Percentiles rank a stretch among this genome's conserved stretches.
Evolutionary conservation across 768 basidiomycete genomes (phyloP).

Genomic region (Pluteus cervinus): DNA sequence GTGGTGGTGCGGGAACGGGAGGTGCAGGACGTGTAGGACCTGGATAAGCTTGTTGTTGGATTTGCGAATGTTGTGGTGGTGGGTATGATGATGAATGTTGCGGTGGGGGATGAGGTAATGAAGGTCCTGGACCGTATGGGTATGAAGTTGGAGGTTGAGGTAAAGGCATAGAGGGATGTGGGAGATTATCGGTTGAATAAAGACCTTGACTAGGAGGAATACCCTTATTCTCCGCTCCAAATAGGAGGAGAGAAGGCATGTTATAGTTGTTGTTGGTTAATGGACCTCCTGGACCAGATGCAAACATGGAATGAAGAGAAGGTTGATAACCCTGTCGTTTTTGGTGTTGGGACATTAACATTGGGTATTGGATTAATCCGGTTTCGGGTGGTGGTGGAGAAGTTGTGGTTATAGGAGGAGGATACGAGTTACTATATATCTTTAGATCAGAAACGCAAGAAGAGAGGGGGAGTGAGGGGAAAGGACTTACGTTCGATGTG

Average conservation of each 20-base stretch:
- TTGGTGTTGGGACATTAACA: slow-evolving; percentile 78
- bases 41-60: slow-evolving; percentile 13
- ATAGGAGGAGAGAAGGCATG: slow-evolving; percentile 10
- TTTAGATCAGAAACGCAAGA: slow-evolving; percentile 2
- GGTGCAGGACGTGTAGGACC: slow-evolving; percentile 20
- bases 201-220: slow-evolving; percentile 14
- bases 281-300: too few relatives aligned
- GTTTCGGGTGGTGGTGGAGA: slow-evolving; percentile 58
- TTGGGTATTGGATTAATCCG: slow-evolving; percentile 51
- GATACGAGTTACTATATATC: slow-evolving; percentile 28
- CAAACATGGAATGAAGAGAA: slow-evolving; percentile 73
- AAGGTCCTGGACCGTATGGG: slow-evolving; percentile 8
- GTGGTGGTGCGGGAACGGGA: slow-evolving; percentile 14
- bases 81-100: slow-evolving; percentile 13
- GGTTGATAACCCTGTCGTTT: slow-evolving; percentile 73
- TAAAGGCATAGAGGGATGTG: slow-evolving; percentile 24
- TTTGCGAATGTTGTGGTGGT: slow-evolving; percentile 21
- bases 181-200: slow-evolving; percentile 28
- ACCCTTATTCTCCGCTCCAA: slow-evolving; percentile 3
- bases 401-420: slow-evolving; percentile 63
- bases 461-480: slow-evolving; percentile 4
- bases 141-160: slow-evolving; percentile 14
- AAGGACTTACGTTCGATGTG: slow-evolving; percentile 17
- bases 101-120: slow-evolving; percentile 11
- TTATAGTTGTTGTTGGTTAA: too few relatives aligned